Evolutionary conservation across 106 monocot genomes (phyloP).

Genomic region (Agapanthus africanus): DNA sequence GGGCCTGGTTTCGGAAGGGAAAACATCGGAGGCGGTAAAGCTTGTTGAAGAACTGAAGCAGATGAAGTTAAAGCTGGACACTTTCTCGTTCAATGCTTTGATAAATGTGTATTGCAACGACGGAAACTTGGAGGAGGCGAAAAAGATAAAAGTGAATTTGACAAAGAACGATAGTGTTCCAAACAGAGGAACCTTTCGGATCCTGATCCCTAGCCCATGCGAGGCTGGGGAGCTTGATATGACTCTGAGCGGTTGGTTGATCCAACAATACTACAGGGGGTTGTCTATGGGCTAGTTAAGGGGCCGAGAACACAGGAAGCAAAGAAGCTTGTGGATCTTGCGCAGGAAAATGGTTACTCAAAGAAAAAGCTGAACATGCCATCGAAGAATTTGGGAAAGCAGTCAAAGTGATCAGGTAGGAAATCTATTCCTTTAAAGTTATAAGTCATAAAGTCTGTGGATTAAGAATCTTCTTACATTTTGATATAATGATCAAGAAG

Average conservation of each 20-base stretch:
- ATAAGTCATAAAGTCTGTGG: not conserved
- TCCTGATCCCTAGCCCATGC: constrained; percentile 34
- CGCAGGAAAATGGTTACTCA: constrained; percentile 26
- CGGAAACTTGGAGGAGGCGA: constrained; percentile 56
- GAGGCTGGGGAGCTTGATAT: constrained; percentile 44
- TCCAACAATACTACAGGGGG: constrained; percentile 27
- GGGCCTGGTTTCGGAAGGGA: constrained; percentile 25
- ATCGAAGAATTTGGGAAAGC: not conserved
- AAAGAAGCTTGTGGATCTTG: constrained; percentile 42
- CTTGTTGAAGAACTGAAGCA: constrained; percentile 18
- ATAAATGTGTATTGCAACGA: constrained; percentile 49
- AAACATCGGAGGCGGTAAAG: constrained; percentile 32
- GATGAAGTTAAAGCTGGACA: constrained; percentile 24
- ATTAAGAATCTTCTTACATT: not conserved
- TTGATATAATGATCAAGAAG: not conserved
- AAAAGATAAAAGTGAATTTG: constrained; percentile 43
- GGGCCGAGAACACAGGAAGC: constrained; percentile 45
- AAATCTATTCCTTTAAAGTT: not conserved
- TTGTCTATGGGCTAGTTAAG: constrained; percentile 44
- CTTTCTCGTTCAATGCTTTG: constrained; percentile 36
- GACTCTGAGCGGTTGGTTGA: constrained; percentile 34
- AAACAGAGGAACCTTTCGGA: constrained; percentile 34
- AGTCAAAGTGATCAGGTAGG: not conserved
- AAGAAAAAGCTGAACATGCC: constrained; percentile 21
- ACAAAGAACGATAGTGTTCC: constrained; percentile 31